phyloP scores from a whole-genome alignment of 192 early-diverging fungal species.

The Spizellomyces punctatus region DNA sequence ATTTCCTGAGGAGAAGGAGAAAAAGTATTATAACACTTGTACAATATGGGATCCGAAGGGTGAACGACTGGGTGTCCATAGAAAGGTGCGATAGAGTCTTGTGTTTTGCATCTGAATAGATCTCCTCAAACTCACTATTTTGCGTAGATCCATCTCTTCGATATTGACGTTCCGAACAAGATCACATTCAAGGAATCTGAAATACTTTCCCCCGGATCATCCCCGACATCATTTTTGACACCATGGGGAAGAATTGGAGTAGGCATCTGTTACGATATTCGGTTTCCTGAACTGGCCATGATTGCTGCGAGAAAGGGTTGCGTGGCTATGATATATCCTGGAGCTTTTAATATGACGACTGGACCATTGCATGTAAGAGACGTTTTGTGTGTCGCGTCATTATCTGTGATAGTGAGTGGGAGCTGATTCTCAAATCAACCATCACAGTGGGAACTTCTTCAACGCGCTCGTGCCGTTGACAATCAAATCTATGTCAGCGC shows the following conservation, averaged over 20 bases:
- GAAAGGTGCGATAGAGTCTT: conserved; percentile 17
- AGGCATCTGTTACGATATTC: conserved; percentile 96
- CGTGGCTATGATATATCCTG: conserved; percentile 94
- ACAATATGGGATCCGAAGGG: conserved; percentile 72
- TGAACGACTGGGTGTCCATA: conserved; percentile 21
- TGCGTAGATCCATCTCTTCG: conserved; percentile 85
- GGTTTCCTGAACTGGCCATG: conserved; percentile 96
- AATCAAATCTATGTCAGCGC: conserved; percentile 93
- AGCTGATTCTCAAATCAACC: conserved; percentile 1
- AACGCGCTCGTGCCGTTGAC: conserved; percentile 84
- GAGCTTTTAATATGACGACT: conserved; percentile 94
- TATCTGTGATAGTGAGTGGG: background rate
- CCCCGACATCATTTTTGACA: conserved; percentile 79
- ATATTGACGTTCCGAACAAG: conserved; percentile 93
- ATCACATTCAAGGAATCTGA: conserved; percentile 90
- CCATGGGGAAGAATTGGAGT: conserved; percentile 84
- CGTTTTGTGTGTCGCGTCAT: background rate
- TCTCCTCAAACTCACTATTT: conserved; percentile 34
- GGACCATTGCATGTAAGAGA: conserved; percentile 79
- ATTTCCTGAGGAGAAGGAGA: conserved; percentile 74
- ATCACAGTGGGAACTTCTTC: conserved; percentile 82
- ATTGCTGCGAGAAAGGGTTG: conserved; percentile 84
- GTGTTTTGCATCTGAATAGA: background rate
- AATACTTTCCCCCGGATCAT: conserved; percentile 73
- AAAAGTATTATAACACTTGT: conserved; percentile 81